Base-by-base conservation (phyloP, 2,329 filamentous ascomycete species). In the Paramyrothecium sp. region DNA sequence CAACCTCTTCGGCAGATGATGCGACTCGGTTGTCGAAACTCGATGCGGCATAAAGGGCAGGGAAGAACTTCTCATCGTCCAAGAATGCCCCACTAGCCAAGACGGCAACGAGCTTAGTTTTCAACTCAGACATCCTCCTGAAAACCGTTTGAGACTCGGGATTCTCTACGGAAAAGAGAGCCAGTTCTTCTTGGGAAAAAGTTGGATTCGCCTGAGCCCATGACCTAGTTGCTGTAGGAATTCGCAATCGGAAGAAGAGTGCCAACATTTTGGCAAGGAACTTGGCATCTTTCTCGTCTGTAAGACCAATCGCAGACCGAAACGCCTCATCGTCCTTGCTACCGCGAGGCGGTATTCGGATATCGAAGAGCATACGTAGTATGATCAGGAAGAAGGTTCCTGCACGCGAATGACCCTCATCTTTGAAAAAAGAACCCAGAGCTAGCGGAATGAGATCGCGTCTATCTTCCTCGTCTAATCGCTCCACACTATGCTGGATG, bases 1-100 rank as follows among this genome's bases (percentile, higher is more conserved):
- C 74, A 52, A 96, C 85, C 65, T 97, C 92, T 56, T 97, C 92
- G 0, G 91, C 94, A n/a, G 91, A 78, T n/a, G 89, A 86, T 12
- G 90, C 87, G 41, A 97, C 87, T 10, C 89, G 85, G 38, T 88
- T 91, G 62, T 97, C 95, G 1, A 87, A 78, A 72, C 93, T 93
- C 1, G 92, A 88, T 23, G 92, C 89, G 5, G 93, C 92, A 69
- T 90, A 92, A 1, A 98, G 75, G 1, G 92, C 89, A 0, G 94
- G 89, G 13, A 97, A 72, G 65, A 97, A 92, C 33, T 92, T 87
- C 68, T 98, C 91, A 1, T 86, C 75, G 60, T 97, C 92, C 0
- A 79, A 87, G 72, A 99, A 98, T 7, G 93, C 87, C 4, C 91
- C 92, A 67, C 91, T 97, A 3, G 90, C 87, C 20, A 99, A 77